These are phyloP conservation scores for sunflower (Helianthus annuus) DNA, from an alignment of 129 eudicot species.

Conservation along the genomic window HanXRQr2.0-SUNRISE NC_035441.2:16533919-16534418, in stretches of 20 bases:
- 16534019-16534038: neutral
- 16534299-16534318: neutral
- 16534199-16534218: no score
- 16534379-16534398: neutral
- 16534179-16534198: no score
- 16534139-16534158: no score
- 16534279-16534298: no score
- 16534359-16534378: neutral
- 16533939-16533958: neutral
- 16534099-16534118: neutral
- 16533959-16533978: neutral
- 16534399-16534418: no score
- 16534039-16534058: neutral
- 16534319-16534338: neutral
- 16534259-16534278: no score
- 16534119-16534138: no score
- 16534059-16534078: neutral
- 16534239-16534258: no score
- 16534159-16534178: no score
- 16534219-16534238: no score
- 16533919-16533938: neutral
- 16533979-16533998: neutral
- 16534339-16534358: no score
- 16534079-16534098: neutral
- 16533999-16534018: neutral